These are phyloP conservation scores for Cercospora nicotianae DNA, from an alignment of 2,329 filamentous ascomycete species.

Conservation along the genomic window DNA sequence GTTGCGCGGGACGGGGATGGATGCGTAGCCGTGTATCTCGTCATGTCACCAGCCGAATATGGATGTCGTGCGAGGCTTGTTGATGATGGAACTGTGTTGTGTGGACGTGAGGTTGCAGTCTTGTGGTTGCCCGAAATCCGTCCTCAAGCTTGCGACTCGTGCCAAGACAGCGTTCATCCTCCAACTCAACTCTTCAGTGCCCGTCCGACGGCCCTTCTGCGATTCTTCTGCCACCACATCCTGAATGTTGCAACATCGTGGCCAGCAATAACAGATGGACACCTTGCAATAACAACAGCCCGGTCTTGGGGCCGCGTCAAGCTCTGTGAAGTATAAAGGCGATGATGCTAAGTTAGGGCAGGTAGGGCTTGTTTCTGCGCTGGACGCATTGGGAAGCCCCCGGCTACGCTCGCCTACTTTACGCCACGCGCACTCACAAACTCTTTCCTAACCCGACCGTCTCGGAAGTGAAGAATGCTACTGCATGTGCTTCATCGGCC, in stretches of 20 bases:
- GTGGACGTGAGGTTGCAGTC: not conserved
- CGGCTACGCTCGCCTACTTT: not conserved
- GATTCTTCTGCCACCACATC: not conserved
- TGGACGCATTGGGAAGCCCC: not conserved
- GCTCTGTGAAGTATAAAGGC: not conserved
- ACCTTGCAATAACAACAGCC: not conserved
- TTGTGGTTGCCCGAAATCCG: not conserved
- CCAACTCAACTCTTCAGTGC: not conserved
- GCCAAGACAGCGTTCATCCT: not conserved
- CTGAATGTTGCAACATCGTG: not conserved
- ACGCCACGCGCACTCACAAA: not conserved
- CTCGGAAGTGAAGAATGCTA: not conserved
- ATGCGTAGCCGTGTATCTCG: too few relatives aligned
- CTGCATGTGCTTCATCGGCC: not conserved
- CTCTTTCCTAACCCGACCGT: not conserved
- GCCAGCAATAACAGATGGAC: not conserved
- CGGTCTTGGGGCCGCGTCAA: not conserved
- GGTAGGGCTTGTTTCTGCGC: not conserved
- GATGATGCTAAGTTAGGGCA: not conserved
- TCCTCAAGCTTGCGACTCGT: not conserved
- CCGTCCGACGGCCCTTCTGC: not conserved
- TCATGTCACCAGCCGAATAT: not conserved
- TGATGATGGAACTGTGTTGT: not conserved
- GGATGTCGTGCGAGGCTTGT: not conserved
- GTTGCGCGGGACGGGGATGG: not conserved